A percentile compares a stretch with the other conserved stretches of the same genome.
phyloP scores from a whole-genome alignment of 2,329 filamentous ascomycete genomes.

The Aspergillus floridensis region DNA sequence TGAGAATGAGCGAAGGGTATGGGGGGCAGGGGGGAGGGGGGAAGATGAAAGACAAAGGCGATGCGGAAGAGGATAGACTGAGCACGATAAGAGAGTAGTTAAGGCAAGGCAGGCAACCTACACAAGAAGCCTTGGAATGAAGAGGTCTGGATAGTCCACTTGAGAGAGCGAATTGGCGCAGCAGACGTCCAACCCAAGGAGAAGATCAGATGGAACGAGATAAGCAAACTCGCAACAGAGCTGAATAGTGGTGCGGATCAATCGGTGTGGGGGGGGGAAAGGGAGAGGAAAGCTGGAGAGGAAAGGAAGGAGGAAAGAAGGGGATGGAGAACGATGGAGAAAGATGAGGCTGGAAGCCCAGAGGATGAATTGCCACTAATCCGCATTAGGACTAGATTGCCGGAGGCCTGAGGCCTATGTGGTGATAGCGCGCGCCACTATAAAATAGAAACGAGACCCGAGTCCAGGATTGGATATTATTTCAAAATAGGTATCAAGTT shows the following conservation, averaged over 20 bases:
- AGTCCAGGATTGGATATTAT: too few relatives aligned
- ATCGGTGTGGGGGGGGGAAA: constrained; percentile 1
- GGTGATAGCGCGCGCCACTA: not conserved
- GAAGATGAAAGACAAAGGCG: constrained; percentile 19
- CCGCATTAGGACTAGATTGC: constrained; percentile 5
- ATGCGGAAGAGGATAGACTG: constrained; percentile 4
- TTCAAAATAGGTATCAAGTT: too few relatives aligned
- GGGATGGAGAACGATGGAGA: constrained; percentile 1
- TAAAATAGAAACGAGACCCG: not conserved
- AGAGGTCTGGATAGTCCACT: constrained; percentile 18
- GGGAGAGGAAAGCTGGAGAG: constrained; percentile 6
- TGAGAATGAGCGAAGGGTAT: constrained; percentile 14
- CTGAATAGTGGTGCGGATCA: constrained; percentile 1
- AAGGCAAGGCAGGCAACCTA: constrained; percentile 41
- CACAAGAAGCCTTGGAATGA: constrained; percentile 40
- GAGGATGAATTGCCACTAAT: constrained; percentile 7
- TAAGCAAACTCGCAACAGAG: constrained; percentile 10
- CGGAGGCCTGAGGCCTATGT: too few relatives aligned
- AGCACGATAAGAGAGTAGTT: constrained; percentile 19
- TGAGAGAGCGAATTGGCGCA: constrained; percentile 13
- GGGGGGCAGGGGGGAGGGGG: constrained; percentile 8
- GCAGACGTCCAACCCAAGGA: constrained; percentile 17
- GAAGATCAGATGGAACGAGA: constrained; percentile 13
- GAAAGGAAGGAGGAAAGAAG: not conserved
- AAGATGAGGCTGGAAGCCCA: constrained; percentile 11